Conservation (phyloP, 2,329 filamentous ascomycete species). For the Aciculosporium take region DNA sequence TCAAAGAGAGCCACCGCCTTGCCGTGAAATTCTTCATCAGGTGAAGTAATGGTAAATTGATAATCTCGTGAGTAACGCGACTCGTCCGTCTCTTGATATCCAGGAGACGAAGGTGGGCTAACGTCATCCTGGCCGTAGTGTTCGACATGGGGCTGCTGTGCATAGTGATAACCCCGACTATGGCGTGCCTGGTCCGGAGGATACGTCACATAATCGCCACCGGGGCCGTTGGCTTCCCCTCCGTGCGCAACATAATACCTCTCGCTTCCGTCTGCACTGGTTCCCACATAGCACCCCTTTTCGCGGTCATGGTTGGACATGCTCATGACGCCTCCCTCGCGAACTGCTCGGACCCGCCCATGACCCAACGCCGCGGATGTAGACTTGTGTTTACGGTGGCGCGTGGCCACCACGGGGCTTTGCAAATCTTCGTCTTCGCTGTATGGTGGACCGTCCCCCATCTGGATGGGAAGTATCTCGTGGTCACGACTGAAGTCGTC, state of each 20-base stretch:
- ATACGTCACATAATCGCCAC: slow-evolving; percentile 71
- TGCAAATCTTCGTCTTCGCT: slow-evolving; percentile 93
- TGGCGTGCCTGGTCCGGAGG: slow-evolving; percentile 49
- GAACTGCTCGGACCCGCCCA: slow-evolving; percentile 31
- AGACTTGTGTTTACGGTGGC: slow-evolving; percentile 77
- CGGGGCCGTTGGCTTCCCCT: slow-evolving; percentile 58
- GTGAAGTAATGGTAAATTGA: slow-evolving; percentile 86
- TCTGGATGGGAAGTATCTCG: slow-evolving; percentile 68
- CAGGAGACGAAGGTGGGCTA: slow-evolving; percentile 44
- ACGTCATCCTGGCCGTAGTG: slow-evolving; percentile 40
- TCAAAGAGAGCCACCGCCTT: slow-evolving; percentile 93
- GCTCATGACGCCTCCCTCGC: slow-evolving; percentile 29
- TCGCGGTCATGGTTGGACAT: slow-evolving; percentile 41
- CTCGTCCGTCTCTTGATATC: slow-evolving; percentile 47
- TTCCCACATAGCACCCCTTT: slow-evolving; percentile 52
- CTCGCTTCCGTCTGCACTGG: slow-evolving; percentile 56
- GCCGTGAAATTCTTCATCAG: slow-evolving; percentile 95
- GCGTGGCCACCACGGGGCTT: slow-evolving; percentile 73
- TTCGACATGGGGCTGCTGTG: slow-evolving; percentile 31
- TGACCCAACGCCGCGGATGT: slow-evolving; percentile 34
- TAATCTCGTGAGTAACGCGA: slow-evolving; percentile 82
- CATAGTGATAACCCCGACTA: slow-evolving; percentile 30
- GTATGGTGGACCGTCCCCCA: slow-evolving; percentile 80
- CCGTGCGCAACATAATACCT: slow-evolving; percentile 60
- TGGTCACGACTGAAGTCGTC: slow-evolving; percentile 46